phyloP scores from a whole-genome alignment of 2,329 filamentous ascomycete species.

The Fonsecaea pedrosoi region DNA sequence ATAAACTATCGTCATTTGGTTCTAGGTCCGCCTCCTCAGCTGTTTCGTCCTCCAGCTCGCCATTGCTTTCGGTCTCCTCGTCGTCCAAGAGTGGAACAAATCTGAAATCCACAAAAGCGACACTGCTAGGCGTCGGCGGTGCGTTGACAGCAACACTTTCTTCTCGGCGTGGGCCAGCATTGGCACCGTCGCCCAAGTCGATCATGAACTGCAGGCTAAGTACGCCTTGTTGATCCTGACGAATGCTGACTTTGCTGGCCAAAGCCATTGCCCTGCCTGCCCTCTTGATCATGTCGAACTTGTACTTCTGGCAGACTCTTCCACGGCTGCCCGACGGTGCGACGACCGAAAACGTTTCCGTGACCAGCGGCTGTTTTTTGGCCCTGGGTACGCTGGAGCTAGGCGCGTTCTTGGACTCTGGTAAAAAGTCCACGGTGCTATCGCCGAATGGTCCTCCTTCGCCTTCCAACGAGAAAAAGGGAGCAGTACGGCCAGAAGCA shows the following conservation, averaged over 20 bases:
- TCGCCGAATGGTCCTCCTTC: conserved; percentile 65
- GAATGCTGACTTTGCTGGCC: conserved; percentile 88
- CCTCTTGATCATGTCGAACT: conserved; percentile 83
- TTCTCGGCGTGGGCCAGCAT: conserved; percentile 25
- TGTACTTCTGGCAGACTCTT: conserved; percentile 78
- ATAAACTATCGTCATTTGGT: conserved; percentile 5
- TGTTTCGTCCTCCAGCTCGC: conserved; percentile 29
- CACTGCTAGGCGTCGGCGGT: conserved; percentile 31
- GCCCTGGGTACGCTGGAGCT: conserved; percentile 44
- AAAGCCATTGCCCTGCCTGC: conserved; percentile 91
- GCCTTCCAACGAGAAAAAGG: conserved; percentile 77
- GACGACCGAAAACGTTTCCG: conserved; percentile 61
- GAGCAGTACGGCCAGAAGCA: conserved; percentile 64
- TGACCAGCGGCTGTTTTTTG: conserved; percentile 49
- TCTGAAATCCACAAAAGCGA: conserved; percentile 54
- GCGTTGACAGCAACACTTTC: conserved; percentile 20
- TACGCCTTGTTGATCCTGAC: conserved; percentile 87
- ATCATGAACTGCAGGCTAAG: conserved; percentile 97
- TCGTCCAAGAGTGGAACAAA: conserved; percentile 55
- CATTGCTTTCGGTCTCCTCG: conserved; percentile 48
- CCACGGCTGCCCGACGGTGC: conserved; percentile 63
- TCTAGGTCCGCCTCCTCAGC: conserved; percentile 15
- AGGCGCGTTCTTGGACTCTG: conserved; percentile 53
- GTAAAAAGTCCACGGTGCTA: conserved; percentile 66
- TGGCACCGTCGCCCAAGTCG: conserved; percentile 69